Percentiles rank a stretch among this genome's conserved stretches.
phyloP scores from a whole-genome alignment of 306 rosid genomes.

The Lathyrus oleraceus region DNA sequence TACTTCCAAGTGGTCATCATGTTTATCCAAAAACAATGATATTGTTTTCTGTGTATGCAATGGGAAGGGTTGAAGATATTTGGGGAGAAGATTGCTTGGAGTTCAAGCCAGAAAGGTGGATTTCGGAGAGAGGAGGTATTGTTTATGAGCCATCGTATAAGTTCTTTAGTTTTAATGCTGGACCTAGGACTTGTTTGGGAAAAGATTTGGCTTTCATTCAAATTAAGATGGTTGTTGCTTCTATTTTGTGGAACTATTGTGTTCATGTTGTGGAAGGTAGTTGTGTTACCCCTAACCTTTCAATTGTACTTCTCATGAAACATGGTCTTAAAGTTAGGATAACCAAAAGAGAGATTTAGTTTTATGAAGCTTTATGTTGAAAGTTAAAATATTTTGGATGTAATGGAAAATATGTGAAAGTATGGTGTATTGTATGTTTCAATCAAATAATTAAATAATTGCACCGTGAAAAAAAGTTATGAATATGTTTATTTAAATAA shows the following conservation, averaged over 20 bases:
- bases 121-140: conserved; percentile 39
- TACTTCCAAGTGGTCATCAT: conserved; percentile 58
- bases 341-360: conserved; percentile 5
- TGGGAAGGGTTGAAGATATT: conserved; percentile 53
- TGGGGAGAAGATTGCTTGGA: conserved; percentile 61
- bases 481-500: too few relatives aligned
- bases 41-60: conserved; percentile 42
- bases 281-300: conserved; percentile 23
- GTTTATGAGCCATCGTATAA: conserved; percentile 50
- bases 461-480: too few relatives aligned
- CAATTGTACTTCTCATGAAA: conserved; percentile 52
- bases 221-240: conserved; percentile 41
- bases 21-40: conserved; percentile 22
- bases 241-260: conserved; percentile 33
- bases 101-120: conserved; percentile 72
- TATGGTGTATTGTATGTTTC: not conserved
- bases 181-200: conserved; percentile 59
- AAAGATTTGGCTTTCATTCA: conserved; percentile 48
- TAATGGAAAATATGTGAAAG: not conserved
- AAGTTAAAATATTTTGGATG: not conserved
- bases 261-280: conserved; percentile 37
- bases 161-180: conserved; percentile 50
- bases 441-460: not conserved
- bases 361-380: not conserved
- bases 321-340: conserved; percentile 51